Conservation (phyloP, 768 basidiomycete species). For the Galerina sulciceps region DNA sequence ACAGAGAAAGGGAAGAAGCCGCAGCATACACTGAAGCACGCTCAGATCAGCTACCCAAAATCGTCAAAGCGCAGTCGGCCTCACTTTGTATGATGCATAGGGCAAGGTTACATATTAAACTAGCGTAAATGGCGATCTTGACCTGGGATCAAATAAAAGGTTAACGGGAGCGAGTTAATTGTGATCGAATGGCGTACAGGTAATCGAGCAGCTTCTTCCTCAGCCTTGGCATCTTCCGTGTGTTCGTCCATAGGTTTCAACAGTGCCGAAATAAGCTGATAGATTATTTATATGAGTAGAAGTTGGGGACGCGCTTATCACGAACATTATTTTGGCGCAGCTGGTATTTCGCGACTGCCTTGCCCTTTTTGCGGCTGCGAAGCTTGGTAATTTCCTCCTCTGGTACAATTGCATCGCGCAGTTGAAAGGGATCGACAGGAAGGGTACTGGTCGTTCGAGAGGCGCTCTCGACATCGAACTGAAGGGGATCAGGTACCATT, state of each 20-base stretch:
- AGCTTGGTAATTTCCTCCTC: constrained; percentile 68
- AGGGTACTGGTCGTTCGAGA: constrained; percentile 35
- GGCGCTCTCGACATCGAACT: constrained; percentile 49
- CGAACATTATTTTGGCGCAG: constrained; percentile 70
- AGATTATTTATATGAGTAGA: constrained; percentile 8
- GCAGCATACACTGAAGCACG: constrained; percentile 82
- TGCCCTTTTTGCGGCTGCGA: constrained; percentile 63
- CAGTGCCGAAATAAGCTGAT: constrained; percentile 81
- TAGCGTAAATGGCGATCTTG: constrained; percentile 86
- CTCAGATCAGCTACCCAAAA: neutral
- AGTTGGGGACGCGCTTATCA: constrained; percentile 1
- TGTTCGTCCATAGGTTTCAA: constrained; percentile 92
- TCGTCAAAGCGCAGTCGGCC: constrained; percentile 13
- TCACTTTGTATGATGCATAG: constrained; percentile 76
- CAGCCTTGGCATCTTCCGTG: constrained; percentile 77
- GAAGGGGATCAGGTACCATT: constrained; percentile 52
- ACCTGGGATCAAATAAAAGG: constrained; percentile 50
- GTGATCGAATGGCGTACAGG: constrained; percentile 48
- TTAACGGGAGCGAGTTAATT: constrained; percentile 1
- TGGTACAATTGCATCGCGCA: constrained; percentile 63
- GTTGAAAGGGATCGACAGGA: constrained; percentile 65
- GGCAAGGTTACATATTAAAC: constrained; percentile 74
- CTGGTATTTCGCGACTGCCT: constrained; percentile 68
- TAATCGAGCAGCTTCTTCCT: constrained; percentile 68
- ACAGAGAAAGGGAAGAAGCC: constrained; percentile 79